Evolutionary conservation across 2,329 filamentous ascomycete genomes (phyloP).

Genomic region (Keithomyces neogunnii): DNA sequence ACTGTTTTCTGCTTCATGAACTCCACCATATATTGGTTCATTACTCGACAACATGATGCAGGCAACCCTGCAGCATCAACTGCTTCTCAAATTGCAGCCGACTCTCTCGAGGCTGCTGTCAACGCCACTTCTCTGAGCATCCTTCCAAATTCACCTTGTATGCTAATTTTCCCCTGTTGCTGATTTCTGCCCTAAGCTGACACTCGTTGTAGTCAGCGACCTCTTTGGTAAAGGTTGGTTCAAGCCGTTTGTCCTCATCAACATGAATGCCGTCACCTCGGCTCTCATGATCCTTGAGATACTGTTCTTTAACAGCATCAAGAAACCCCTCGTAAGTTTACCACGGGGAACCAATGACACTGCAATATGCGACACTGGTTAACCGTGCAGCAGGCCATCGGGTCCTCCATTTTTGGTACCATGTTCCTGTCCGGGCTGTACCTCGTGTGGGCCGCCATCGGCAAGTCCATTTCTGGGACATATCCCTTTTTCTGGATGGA

Average conservation of each 20-base stretch:
- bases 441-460: constrained; percentile 40
- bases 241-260: constrained; percentile 36
- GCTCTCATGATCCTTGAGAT: constrained; percentile 37
- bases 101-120: background rate
- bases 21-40: constrained; percentile 40
- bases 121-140: background rate
- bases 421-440: constrained; percentile 34
- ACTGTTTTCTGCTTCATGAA: constrained; percentile 42
- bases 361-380: background rate
- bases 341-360: background rate
- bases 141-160: constrained; percentile 16
- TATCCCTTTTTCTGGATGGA: constrained; percentile 45
- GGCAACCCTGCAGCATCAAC: constrained; percentile 3
- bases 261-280: constrained; percentile 35
- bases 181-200: constrained; percentile 9
- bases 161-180: background rate
- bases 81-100: background rate
- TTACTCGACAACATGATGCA: constrained; percentile 23
- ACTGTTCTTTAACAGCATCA: constrained; percentile 43
- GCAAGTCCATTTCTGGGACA: constrained; percentile 35
- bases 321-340: constrained; percentile 33
- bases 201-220: constrained; percentile 30
- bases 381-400: constrained; percentile 29
- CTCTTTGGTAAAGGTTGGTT: constrained; percentile 40
- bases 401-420: constrained; percentile 33